These are phyloP conservation scores for Pseudocercospora crystallina DNA, from an alignment of 2,329 filamentous ascomycete genomes.

Conservation along the genomic window DNA sequence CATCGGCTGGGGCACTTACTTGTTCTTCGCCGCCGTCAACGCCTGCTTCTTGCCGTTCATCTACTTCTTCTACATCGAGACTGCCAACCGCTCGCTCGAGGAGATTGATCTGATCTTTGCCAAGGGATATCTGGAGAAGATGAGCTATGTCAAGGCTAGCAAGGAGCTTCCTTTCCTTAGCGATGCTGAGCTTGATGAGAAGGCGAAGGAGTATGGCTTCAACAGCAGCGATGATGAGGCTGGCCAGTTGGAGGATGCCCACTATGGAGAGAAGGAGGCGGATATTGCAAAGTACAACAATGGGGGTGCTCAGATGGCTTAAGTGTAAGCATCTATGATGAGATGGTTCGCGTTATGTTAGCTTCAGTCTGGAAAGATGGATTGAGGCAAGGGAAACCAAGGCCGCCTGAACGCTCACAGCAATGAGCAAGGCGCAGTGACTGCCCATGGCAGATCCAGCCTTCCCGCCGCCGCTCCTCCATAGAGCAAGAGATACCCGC, in stretches of 20 bases:
- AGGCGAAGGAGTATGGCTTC: constrained; percentile 36
- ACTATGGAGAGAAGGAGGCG: constrained; percentile 25
- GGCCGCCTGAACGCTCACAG: no score
- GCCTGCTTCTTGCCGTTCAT: constrained; percentile 22
- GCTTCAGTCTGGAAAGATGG: no score
- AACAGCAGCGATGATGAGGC: constrained; percentile 35
- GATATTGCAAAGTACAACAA: constrained; percentile 11
- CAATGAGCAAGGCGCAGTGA: no score
- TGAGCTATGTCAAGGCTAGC: constrained; percentile 32
- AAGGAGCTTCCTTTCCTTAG: constrained; percentile 38
- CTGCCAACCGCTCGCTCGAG: constrained; percentile 34
- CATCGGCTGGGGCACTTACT: constrained; percentile 37
- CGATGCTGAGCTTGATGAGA: constrained; percentile 27
- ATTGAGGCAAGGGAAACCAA: no score
- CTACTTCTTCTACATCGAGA: constrained; percentile 38
- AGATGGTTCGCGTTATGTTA: neutral
- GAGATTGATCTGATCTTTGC: constrained; percentile 38
- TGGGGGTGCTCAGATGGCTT: constrained; percentile 17
- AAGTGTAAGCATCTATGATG: neutral
- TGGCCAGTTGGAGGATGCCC: constrained; percentile 26
- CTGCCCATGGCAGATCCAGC: no score
- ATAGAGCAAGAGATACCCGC: no score
- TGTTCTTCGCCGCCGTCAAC: constrained; percentile 33
- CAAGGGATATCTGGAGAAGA: constrained; percentile 33
- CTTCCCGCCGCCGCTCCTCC: no score